These are phyloP conservation scores for Trichocomaceae sp. DNA, from an alignment of 2,329 filamentous ascomycete genomes.

Conservation along the genomic window DNA sequence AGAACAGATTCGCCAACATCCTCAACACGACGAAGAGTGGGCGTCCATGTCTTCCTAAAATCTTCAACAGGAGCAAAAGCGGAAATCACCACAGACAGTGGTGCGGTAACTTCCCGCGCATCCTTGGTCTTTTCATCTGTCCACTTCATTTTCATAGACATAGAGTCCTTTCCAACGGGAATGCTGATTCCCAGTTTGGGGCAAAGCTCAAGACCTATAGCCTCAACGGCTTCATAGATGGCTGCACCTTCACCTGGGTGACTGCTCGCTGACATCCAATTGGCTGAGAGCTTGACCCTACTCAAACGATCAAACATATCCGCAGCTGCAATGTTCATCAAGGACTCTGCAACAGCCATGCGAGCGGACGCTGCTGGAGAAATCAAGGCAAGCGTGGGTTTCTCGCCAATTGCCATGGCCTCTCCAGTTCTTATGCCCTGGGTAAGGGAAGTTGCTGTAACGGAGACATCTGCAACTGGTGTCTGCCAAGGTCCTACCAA, in stretches of 20 bases:
- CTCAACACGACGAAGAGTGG: conserved; percentile 71
- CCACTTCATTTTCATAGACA: conserved; percentile 99
- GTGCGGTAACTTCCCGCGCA: conserved; percentile 80
- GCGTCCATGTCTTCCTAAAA: conserved; percentile 86
- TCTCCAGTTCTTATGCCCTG: conserved; percentile 72
- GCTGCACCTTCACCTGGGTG: conserved; percentile 88
- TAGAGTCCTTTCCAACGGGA: conserved; percentile 95
- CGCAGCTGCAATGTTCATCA: conserved; percentile 87
- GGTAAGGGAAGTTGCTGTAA: conserved; percentile 76
- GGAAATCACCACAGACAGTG: conserved; percentile 83
- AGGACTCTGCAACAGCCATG: conserved; percentile 91
- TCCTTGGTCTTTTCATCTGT: conserved; percentile 61
- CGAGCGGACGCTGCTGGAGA: conserved; percentile 82
- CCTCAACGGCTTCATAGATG: conserved; percentile 87
- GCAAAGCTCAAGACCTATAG: conserved; percentile 88
- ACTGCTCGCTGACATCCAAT: conserved; percentile 98
- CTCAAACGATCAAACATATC: conserved; percentile 65
- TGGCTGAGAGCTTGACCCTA: conserved; percentile 82
- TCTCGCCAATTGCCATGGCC: conserved; percentile 97
- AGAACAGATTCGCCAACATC: conserved; percentile 85
- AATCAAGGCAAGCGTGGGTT: conserved; percentile 80
- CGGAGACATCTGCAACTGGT: conserved; percentile 87
- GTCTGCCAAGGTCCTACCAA: conserved; percentile 96
- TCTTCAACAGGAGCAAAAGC: conserved; percentile 81
- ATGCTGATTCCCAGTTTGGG: conserved; percentile 86